Evolutionary conservation across 345 rosid species (phyloP).

Genomic region (Eucalyptus urophylla): DNA sequence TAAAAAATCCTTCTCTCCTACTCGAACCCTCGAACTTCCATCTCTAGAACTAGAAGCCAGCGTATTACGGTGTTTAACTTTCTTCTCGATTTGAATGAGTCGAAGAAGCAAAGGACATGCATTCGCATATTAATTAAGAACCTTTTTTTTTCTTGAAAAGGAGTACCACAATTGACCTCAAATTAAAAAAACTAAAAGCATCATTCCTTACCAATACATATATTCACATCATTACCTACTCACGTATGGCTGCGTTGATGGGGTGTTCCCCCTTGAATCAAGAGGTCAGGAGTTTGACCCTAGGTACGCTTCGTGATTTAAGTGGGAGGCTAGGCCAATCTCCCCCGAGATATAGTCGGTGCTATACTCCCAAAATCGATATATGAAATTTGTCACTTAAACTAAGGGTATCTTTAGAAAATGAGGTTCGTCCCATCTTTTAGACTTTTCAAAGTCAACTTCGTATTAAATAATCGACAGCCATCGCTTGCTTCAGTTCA

Average conservation of each 20-base stretch:
- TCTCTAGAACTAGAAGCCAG: background rate
- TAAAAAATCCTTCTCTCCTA: background rate
- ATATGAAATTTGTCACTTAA: background rate
- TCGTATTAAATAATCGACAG: background rate
- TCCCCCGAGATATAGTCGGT: accelerated
- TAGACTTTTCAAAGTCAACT: background rate
- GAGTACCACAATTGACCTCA: background rate
- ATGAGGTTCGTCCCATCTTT: background rate
- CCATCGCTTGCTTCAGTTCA: background rate
- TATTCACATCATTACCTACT: background rate
- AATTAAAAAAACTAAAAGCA: background rate
- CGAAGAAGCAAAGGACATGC: background rate
- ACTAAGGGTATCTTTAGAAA: background rate
- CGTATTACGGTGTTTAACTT: background rate
- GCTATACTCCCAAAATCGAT: background rate
- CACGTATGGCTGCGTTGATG: too few relatives aligned
- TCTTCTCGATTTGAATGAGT: background rate
- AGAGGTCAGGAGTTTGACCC: too few relatives aligned
- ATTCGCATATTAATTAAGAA: too few relatives aligned
- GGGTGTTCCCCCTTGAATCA: too few relatives aligned
- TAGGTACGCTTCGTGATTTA: too few relatives aligned
- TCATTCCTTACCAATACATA: too few relatives aligned
- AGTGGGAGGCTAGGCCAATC: too few relatives aligned
- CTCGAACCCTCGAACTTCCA: background rate
- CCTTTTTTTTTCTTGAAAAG: too few relatives aligned